phyloP scores from a whole-genome alignment of 2,329 filamentous ascomycete species.

The Cercospora janseana region DNA sequence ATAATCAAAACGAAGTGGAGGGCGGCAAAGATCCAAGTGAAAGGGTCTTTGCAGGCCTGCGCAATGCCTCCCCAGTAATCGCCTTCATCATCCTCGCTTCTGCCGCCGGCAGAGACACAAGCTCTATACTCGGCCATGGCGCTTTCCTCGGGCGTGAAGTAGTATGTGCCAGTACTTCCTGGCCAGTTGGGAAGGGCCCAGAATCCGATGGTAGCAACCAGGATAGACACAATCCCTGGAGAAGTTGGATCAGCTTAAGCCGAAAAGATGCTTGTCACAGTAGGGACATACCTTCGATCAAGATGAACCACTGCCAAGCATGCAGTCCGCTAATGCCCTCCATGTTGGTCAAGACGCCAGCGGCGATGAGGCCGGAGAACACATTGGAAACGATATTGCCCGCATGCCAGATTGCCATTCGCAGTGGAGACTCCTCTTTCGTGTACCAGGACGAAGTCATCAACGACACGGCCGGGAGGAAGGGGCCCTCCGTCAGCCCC shows the following conservation, averaged over 20 bases:
- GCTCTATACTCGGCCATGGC: conserved; percentile 14
- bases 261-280: background rate
- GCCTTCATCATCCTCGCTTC: conserved; percentile 44
- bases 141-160: conserved; percentile 13
- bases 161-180: conserved; percentile 8
- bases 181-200: conserved; percentile 12
- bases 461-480: conserved; percentile 11
- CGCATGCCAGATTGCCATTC: conserved; percentile 17
- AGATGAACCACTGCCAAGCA: conserved; percentile 16
- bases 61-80: conserved; percentile 25
- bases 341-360: conserved; percentile 15
- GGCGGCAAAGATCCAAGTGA: conserved; percentile 34
- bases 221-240: conserved; percentile 3
- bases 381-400: conserved; percentile 14
- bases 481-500: conserved; percentile 40
- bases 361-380: conserved; percentile 9
- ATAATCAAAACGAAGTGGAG: conserved; percentile 41
- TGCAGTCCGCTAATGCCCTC: conserved; percentile 12
- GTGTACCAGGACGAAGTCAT: conserved; percentile 16
- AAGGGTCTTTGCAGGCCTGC: conserved; percentile 18
- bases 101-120: conserved; percentile 47
- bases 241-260: background rate
- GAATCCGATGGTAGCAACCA: conserved; percentile 7
- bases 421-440: conserved; percentile 13
- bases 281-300: conserved; percentile 5